These are phyloP conservation scores for Phialophora macrospora DNA, from an alignment of 2,329 filamentous ascomycete genomes.

Conservation along the genomic window DNA sequence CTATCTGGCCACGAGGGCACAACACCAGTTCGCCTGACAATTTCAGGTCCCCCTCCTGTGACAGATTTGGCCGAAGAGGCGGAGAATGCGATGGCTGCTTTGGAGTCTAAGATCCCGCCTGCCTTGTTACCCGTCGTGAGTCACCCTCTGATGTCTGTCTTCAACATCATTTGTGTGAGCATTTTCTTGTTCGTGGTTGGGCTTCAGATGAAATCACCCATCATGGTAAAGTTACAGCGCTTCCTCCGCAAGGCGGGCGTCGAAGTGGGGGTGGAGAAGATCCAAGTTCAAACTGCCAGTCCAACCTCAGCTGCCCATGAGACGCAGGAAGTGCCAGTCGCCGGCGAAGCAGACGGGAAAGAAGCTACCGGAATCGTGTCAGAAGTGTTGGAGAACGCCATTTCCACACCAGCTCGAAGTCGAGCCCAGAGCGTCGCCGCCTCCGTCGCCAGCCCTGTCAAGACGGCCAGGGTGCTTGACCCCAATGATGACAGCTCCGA, in stretches of 20 bases:
- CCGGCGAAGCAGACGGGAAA: slow-evolving; percentile 19
- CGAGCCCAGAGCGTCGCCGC: slow-evolving; percentile 33
- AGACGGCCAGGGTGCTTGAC: slow-evolving; percentile 22
- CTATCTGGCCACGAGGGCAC: slow-evolving; percentile 59
- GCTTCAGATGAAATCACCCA: slow-evolving; percentile 31
- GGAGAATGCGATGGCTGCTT: slow-evolving; percentile 32
- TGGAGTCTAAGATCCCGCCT: slow-evolving; percentile 27
- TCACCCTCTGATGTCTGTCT: slow-evolving; percentile 28
- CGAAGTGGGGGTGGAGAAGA: slow-evolving; percentile 29
- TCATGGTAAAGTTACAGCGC: slow-evolving; percentile 33
- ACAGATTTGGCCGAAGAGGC: slow-evolving; percentile 32
- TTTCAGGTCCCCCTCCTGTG: slow-evolving; percentile 31
- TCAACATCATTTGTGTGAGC: slow-evolving; percentile 31
- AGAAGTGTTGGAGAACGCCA: slow-evolving; percentile 24
- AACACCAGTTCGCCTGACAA: slow-evolving; percentile 52
- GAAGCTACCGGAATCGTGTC: slow-evolving; percentile 18
- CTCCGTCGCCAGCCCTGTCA: slow-evolving; percentile 22
- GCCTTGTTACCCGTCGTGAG: slow-evolving; percentile 29
- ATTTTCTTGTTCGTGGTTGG: slow-evolving; percentile 33
- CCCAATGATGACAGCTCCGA: slow-evolving; percentile 34
- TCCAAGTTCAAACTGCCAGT: neutral
- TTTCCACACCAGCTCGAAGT: slow-evolving; percentile 32
- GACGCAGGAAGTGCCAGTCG: slow-evolving; percentile 22
- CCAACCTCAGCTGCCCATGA: slow-evolving; percentile 6
- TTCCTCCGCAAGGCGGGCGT: slow-evolving; percentile 33